Conservation (phyloP, 805 yeast genomes). For the Kluyveromyces siamensis region DNA sequence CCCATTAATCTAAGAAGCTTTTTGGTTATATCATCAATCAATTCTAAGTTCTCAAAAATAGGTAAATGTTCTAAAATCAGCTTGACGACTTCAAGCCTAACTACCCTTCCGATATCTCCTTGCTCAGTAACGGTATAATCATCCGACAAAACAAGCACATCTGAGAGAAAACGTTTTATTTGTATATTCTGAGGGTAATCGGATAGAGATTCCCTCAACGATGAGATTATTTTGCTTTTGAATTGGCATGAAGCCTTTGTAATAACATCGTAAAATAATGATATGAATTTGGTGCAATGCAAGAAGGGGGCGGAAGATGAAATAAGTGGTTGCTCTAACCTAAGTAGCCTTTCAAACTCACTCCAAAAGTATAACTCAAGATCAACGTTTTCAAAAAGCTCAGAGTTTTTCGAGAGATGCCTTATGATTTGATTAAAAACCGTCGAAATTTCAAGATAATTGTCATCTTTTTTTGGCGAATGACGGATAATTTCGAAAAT, state of each 20-base stretch:
- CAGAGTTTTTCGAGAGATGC: conserved; percentile 1
- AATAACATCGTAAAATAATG: conserved; percentile 3
- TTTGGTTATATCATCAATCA: conserved; percentile 16
- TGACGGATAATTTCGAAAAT: neutral
- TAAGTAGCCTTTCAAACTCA: conserved; percentile 10
- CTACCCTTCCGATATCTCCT: conserved; percentile 87
- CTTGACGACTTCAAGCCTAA: conserved; percentile 44
- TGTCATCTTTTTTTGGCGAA: conserved; percentile 8
- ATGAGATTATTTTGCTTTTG: conserved; percentile 11
- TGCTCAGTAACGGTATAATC: conserved; percentile 73
- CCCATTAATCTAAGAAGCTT: conserved; percentile 48
- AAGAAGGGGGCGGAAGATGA: conserved; percentile 14
- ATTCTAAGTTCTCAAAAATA: conserved; percentile 1
- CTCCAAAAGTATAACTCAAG: conserved; percentile 3
- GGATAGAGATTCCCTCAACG: conserved; percentile 3
- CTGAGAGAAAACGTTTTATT: conserved; percentile 6
- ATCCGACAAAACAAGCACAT: conserved; percentile 37
- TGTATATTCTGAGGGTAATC: neutral
- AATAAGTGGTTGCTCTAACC: conserved; percentile 11
- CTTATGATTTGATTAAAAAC: conserved; percentile 12
- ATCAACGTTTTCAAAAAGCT: no score
- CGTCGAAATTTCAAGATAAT: conserved; percentile 12
- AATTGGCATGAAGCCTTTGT: conserved; percentile 10
- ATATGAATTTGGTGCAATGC: conserved; percentile 4
- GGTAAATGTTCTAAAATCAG: conserved; percentile 29